Evolutionary conservation across 2,329 filamentous ascomycete species (phyloP).

Genomic region (Amauroascus verrucosus): DNA sequence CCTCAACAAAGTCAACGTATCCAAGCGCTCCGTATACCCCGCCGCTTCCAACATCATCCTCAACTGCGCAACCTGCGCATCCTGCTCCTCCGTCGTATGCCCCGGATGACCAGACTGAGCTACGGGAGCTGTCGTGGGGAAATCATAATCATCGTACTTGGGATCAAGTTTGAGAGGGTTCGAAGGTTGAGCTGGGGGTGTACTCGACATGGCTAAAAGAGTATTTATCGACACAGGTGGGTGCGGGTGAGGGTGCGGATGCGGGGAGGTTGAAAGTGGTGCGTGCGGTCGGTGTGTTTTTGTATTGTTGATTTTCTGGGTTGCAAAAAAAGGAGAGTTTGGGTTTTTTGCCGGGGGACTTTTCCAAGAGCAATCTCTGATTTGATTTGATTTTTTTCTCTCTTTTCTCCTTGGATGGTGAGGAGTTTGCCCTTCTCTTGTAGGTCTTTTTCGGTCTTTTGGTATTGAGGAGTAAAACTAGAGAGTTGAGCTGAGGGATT

Average conservation of each 20-base stretch:
- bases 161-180: constrained; percentile 53
- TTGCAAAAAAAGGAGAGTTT: not conserved
- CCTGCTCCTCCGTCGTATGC: constrained; percentile 73
- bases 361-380: too few relatives aligned
- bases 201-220: constrained; percentile 10
- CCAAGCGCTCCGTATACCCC: constrained; percentile 72
- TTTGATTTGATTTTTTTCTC: too few relatives aligned
- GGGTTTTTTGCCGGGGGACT: not conserved
- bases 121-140: constrained; percentile 64
- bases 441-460: too few relatives aligned
- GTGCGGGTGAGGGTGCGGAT: too few relatives aligned
- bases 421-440: not conserved
- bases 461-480: too few relatives aligned
- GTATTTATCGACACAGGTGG: too few relatives aligned
- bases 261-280: too few relatives aligned
- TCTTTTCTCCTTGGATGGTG: too few relatives aligned
- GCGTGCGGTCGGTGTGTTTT: not conserved
- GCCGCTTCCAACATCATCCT: constrained; percentile 72
- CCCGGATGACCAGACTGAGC: constrained; percentile 71
- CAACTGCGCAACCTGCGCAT: constrained; percentile 80
- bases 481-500: not conserved
- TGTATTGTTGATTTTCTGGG: not conserved
- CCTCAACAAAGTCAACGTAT: constrained; percentile 84
- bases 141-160: constrained; percentile 96
- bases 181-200: constrained; percentile 14